Evolutionary conservation across 2,329 filamentous ascomycete genomes (phyloP).

Genomic region (Stachybotrys echinatus): DNA sequence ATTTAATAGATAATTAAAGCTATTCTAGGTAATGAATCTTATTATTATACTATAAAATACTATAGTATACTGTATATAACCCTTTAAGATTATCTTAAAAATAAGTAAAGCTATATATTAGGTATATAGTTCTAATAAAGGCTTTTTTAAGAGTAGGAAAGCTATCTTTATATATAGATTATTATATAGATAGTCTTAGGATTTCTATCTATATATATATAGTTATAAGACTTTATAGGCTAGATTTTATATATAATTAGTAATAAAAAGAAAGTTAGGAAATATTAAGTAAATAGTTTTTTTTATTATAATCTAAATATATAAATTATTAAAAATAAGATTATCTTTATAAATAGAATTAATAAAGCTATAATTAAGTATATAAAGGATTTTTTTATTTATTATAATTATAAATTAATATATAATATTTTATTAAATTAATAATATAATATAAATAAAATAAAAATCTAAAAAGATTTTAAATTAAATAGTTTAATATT

Average conservation of each 20-base stretch:
- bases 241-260: conserved; percentile 2
- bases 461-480: conserved; percentile 3
- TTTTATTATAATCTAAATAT: conserved; percentile 4
- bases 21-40: not conserved
- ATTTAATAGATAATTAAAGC: not conserved
- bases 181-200: not conserved
- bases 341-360: not conserved
- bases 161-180: conserved; percentile 5
- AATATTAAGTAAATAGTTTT: conserved; percentile 6
- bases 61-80: conserved; percentile 3
- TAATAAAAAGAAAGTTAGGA: conserved; percentile 4
- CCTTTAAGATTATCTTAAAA: not conserved
- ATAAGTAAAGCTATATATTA: not conserved
- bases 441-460: conserved; percentile 8
- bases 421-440: not conserved
- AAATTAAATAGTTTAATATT: conserved; percentile 6
- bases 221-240: conserved; percentile 1
- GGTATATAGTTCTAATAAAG: not conserved
- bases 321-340: conserved; percentile 1
- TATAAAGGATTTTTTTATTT: conserved; percentile 1
- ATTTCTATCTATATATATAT: conserved; percentile 2
- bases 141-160: conserved; percentile 1
- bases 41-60: conserved; percentile 1
- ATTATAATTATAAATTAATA: not conserved
- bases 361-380: not conserved